These are phyloP conservation scores for Cyclotella sp. DNA, from an alignment of 108 stramenopile species.

Conservation along the genomic window DNA sequence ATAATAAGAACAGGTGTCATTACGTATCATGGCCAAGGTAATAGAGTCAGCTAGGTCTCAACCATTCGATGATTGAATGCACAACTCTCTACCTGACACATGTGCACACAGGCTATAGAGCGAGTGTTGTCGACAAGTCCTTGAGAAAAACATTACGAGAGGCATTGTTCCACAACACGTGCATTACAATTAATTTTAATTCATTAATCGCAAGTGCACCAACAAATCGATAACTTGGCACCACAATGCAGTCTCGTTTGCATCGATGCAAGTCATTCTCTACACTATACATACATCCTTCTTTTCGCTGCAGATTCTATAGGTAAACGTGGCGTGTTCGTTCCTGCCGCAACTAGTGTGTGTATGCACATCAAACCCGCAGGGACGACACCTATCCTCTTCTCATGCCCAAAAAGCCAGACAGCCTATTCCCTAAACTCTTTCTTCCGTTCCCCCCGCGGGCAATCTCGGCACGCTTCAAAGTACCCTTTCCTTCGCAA, in stretches of 20 bases:
- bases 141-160: too few relatives aligned
- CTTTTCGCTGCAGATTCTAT: not conserved
- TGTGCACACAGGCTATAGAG: too few relatives aligned
- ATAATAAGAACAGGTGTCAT: too few relatives aligned
- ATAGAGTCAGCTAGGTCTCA: too few relatives aligned
- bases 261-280: not conserved
- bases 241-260: not conserved
- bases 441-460: not conserved
- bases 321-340: not conserved
- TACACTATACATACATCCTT: constrained; percentile 13
- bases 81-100: too few relatives aligned
- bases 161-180: too few relatives aligned
- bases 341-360: not conserved
- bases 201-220: not conserved
- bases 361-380: not conserved
- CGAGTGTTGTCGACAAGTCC: too few relatives aligned
- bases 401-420: not conserved
- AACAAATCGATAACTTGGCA: not conserved
- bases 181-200: constrained; percentile 7
- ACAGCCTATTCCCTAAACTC: not conserved
- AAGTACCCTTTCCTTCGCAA: not conserved
- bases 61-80: too few relatives aligned
- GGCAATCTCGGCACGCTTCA: not conserved
- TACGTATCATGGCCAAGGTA: too few relatives aligned
- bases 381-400: not conserved